Percentiles rank a stretch among this genome's conserved stretches.
Conservation (phyloP, 805 yeast species). For the Yamadazyma phyllophila region DNA sequence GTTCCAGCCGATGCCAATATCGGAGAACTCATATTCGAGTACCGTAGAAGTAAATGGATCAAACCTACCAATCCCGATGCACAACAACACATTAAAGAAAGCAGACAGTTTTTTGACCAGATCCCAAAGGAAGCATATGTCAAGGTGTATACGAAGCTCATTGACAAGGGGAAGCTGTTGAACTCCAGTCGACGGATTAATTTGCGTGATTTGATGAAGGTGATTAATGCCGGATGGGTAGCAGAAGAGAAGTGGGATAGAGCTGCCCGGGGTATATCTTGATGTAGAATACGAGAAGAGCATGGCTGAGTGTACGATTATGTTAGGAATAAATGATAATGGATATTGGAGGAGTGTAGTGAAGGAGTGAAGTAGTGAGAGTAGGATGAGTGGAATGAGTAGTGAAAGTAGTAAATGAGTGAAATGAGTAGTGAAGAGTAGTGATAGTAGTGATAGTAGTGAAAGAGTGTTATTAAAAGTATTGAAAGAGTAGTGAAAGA, state of each 20-base stretch:
- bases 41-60: conserved; percentile 68
- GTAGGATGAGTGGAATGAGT: too few relatives aligned
- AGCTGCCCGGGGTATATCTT: conserved; percentile 41
- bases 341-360: too few relatives aligned
- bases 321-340: too few relatives aligned
- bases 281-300: background rate
- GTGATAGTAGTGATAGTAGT: too few relatives aligned
- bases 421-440: too few relatives aligned
- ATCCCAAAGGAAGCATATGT: conserved; percentile 52
- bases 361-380: too few relatives aligned
- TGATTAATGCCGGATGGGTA: conserved; percentile 84
- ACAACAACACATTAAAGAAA: background rate
- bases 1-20: conserved; percentile 1
- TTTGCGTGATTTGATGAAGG: conserved; percentile 65
- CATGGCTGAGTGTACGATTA: background rate
- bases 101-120: conserved; percentile 25
- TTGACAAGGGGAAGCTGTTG: conserved; percentile 66
- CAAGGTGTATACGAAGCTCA: conserved; percentile 64
- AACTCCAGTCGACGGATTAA: conserved; percentile 61
- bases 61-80: conserved; percentile 12
- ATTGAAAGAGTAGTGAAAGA: too few relatives aligned
- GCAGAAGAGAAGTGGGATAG: conserved; percentile 72
- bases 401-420: too few relatives aligned
- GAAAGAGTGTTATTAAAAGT: too few relatives aligned
- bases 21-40: conserved; percentile 59